These are phyloP conservation scores for Arctostaphylos glauca DNA, from an alignment of 148 eudicot genomes.

Conservation along the genomic window DNA sequence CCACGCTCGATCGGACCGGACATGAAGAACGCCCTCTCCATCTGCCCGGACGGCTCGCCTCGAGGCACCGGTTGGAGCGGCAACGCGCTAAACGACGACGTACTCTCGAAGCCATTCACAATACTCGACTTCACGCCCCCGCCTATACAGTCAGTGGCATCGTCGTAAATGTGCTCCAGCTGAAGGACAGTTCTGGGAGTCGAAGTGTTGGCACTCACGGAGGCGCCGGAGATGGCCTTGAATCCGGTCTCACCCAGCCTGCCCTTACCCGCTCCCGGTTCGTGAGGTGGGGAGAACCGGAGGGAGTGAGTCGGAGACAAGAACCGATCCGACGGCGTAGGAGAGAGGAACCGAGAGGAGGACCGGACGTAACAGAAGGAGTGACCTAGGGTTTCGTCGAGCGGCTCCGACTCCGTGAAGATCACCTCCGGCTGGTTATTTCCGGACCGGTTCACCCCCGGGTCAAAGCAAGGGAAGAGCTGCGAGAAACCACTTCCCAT, in stretches of 20 bases:
- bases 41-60: constrained; percentile 49
- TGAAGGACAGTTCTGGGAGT: constrained; percentile 66
- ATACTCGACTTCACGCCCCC: constrained; percentile 40
- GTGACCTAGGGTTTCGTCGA: constrained; percentile 96
- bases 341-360: constrained; percentile 77
- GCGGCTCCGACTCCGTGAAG: constrained; percentile 42
- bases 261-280: constrained; percentile 33
- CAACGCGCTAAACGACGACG: constrained; percentile 67
- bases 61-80: constrained; percentile 82
- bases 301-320: constrained; percentile 66
- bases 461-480: constrained; percentile 76
- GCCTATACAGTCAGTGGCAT: constrained; percentile 34
- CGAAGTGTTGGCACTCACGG: constrained; percentile 81
- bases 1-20: constrained; percentile 97
- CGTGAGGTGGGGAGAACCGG: constrained; percentile 61
- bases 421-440: constrained; percentile 33
- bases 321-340: constrained; percentile 86
- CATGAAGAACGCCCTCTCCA: constrained; percentile 64
- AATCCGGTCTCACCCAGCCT: constrained; percentile 43
- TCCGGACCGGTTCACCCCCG: constrained; percentile 34
- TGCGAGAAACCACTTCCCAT: constrained; percentile 85
- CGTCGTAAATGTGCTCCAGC: constrained; percentile 40
- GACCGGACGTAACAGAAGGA: constrained; percentile 94
- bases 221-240: constrained; percentile 84
- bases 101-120: constrained; percentile 81